Evolutionary conservation across 2,329 filamentous ascomycete genomes (phyloP).

Genomic region (Ophiocordyceps camponoti-rufipedis): DNA sequence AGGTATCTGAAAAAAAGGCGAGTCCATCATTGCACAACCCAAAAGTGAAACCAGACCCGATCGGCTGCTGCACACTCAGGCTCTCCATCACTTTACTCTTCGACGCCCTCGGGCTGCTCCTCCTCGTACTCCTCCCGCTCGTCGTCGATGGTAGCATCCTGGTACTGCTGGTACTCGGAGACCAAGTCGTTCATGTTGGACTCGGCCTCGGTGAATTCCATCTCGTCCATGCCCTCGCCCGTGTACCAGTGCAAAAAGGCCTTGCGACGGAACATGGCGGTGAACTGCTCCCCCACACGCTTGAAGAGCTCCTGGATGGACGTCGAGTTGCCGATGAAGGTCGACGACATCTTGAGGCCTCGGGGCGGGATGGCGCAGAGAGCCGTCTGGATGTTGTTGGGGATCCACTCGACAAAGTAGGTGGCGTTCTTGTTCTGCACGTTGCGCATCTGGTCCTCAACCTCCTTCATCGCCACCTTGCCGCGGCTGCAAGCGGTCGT

Average conservation of each 20-base stretch:
- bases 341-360: conserved; percentile 97
- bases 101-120: conserved; percentile 62
- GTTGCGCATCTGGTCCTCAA: conserved; percentile 99
- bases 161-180: conserved; percentile 99
- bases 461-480: conserved; percentile 99
- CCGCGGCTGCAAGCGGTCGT: conserved; percentile 47
- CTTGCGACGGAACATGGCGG: conserved; percentile 99
- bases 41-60: conserved; percentile 14
- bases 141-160: conserved; percentile 94
- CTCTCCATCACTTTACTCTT: conserved; percentile 20
- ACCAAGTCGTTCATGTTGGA: conserved; percentile 99
- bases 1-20: conserved; percentile 5
- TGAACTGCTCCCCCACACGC: conserved; percentile 99
- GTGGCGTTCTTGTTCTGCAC: conserved; percentile 99
- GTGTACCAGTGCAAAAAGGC: conserved; percentile 99
- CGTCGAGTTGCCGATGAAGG: conserved; percentile 98
- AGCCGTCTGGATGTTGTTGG: conserved; percentile 99
- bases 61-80: conserved; percentile 3
- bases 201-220: conserved; percentile 99
- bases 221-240: conserved; percentile 99
- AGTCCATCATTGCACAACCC: conserved; percentile 7
- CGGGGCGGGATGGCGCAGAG: conserved; percentile 97
- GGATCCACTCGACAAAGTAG: conserved; percentile 99
- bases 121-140: conserved; percentile 92
- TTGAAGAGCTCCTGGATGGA: conserved; percentile 99